Evolutionary conservation across 768 basidiomycete genomes (phyloP), one percentile per base, ranked within the genome.

Genomic region (Termitomyces eurrhizus): DNA sequence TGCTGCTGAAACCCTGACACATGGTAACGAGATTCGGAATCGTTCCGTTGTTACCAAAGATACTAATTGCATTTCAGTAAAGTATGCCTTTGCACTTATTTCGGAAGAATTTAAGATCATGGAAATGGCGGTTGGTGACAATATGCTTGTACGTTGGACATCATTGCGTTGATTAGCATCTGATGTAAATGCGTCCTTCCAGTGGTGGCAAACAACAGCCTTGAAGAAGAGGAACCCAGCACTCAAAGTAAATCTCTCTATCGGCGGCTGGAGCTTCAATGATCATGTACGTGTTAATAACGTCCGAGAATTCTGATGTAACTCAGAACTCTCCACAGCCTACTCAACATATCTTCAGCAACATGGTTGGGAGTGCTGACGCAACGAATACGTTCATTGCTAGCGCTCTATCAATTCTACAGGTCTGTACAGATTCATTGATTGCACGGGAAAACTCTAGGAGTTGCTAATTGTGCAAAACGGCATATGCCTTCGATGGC

Each of bases 261-360:
- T 54, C 8, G 52, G 52, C 8, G 52, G 52, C 4, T 54, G 52
- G 52, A 37, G 36, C 7, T 54, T 54, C 33, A 54, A 54, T 21
- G 52, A 54, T 41, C 52, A 37, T 37, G 51, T 52, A n/a, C 51
- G 51, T 52, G 21, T 52, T n/a, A n/a, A 36, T 24, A 26, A 35
- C n/a, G 16, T 5, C 35, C 0, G 21, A 52, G 33, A 52, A 6
- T 33, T 35, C 33, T 35, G 18, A 52, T 35, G 51, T 52, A 33
- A 52, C 51, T 52, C 18, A 52, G 51, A 52, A n/a, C 33, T 11
- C 9, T 35, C 33, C 32, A 52, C 33, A 52, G 51, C 52, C 52
- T 36, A 54, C 52, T 6, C 52, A 54, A 36, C 29, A 54, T 54
- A 54, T 54, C 26, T 54, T 54, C 52, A 52, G 51, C 33, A 52